Evolutionary conservation across 2,329 filamentous ascomycete species (phyloP).

Genomic region (Fusarium concolor): DNA sequence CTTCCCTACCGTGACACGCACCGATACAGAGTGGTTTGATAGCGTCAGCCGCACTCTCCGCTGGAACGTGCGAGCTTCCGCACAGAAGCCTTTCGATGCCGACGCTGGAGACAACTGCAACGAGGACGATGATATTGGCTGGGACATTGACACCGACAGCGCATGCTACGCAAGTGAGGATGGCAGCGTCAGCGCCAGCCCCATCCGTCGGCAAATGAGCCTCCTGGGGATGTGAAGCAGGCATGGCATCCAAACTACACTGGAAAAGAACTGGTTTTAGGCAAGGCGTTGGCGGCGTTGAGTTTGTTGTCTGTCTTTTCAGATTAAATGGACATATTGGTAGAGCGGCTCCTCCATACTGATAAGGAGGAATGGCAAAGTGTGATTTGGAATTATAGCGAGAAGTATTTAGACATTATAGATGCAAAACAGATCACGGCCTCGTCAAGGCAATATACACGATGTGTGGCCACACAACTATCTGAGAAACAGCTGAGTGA

Average conservation of each 20-base stretch:
- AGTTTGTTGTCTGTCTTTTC: conserved; percentile 15
- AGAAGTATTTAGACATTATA: conserved; percentile 24
- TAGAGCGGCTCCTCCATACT: conserved; percentile 7
- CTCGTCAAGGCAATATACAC: conserved; percentile 8
- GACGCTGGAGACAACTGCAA: conserved; percentile 52
- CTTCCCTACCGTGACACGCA: conserved; percentile 94
- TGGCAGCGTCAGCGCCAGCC: conserved; percentile 74
- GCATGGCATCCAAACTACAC: neutral
- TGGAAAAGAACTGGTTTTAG: conserved; percentile 10
- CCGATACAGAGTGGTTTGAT: conserved; percentile 94
- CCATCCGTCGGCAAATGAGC: conserved; percentile 79
- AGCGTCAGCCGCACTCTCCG: conserved; percentile 90
- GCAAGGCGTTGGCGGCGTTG: conserved; percentile 43
- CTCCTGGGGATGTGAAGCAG: conserved; percentile 63
- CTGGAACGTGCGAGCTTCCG: conserved; percentile 94
- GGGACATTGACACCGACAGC: conserved; percentile 95
- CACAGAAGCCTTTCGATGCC: conserved; percentile 87
- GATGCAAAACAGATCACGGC: conserved; percentile 1
- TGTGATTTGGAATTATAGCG: neutral
- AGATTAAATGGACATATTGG: conserved; percentile 3
- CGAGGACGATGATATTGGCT: conserved; percentile 73
- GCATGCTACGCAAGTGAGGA: conserved; percentile 79
- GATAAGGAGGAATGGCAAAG: neutral
- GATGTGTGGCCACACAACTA: neutral
- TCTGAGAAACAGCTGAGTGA: neutral